These are phyloP conservation scores for Kurtzmaniella quercitrusa DNA, from an alignment of 1,139 yeast species.

Conservation along the genomic window DNA sequence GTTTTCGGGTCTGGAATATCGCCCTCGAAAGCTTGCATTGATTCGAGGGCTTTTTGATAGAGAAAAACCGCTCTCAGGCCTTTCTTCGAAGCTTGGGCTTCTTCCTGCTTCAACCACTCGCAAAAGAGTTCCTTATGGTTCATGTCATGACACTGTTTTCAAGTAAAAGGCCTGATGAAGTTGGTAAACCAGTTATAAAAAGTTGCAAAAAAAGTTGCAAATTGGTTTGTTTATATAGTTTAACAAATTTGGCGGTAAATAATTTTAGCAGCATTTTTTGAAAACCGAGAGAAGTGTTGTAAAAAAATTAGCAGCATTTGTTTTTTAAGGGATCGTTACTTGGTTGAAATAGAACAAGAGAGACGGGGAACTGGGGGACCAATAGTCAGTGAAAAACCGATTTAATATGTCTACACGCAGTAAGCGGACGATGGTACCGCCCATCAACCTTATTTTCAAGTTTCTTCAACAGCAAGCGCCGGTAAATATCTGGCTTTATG, in stretches of 20 bases:
- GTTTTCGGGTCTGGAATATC: conserved; percentile 48
- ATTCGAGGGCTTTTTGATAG: conserved; percentile 46
- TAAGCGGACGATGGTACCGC: conserved; percentile 63
- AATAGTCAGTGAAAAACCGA: neutral
- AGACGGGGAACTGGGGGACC: too few species aligned
- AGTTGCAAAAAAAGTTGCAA: too few species aligned
- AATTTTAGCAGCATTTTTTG: neutral
- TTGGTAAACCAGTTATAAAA: too few species aligned
- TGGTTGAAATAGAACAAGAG: neutral
- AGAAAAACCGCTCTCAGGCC: conserved; percentile 42
- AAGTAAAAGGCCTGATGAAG: too few species aligned
- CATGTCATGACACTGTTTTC: neutral
- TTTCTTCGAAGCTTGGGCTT: conserved; percentile 34
- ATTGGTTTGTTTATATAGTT: neutral
- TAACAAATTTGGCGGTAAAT: neutral
- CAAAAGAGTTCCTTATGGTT: conserved; percentile 40
- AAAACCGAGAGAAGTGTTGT: too few species aligned
- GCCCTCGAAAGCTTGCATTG: conserved; percentile 37
- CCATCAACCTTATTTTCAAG: conserved; percentile 85
- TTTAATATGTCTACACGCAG: conserved; percentile 1
- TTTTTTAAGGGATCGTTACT: neutral
- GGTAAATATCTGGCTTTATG: conserved; percentile 85
- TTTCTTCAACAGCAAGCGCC: conserved; percentile 75
- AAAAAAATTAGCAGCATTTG: neutral
- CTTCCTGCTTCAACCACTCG: conserved; percentile 51